Percentiles rank a stretch among this genome's conserved stretches.
phyloP scores from a whole-genome alignment of 176 grass and related monocot species.

The Musa beccarii region DNA sequence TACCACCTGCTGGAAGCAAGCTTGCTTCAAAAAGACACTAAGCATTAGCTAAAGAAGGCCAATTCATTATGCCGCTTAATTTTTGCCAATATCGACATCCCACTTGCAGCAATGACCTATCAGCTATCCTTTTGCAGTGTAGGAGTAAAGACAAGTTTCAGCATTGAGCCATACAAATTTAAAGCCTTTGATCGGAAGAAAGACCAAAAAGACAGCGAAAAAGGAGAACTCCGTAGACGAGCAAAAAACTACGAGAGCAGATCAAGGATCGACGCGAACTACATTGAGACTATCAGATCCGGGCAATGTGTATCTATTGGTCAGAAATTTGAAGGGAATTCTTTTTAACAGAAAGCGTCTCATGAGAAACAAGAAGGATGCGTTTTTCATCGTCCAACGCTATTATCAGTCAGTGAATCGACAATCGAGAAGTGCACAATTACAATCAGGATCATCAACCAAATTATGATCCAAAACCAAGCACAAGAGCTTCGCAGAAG shows the following conservation, averaged over 20 bases:
- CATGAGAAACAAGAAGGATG: background rate
- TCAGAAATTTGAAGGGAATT: background rate
- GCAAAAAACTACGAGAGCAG: too few relatives aligned
- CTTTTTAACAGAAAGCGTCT: background rate
- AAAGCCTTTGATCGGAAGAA: background rate
- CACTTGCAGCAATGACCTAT: background rate
- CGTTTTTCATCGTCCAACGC: background rate
- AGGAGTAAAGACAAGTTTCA: background rate
- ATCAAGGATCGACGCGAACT: too few relatives aligned
- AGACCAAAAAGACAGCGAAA: background rate
- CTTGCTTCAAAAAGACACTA: background rate
- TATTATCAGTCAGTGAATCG: background rate
- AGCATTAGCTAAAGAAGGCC: background rate
- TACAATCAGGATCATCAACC: background rate
- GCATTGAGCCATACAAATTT: background rate
- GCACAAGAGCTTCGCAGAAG: background rate
- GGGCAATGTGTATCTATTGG: background rate
- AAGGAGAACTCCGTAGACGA: background rate
- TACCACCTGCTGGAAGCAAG: background rate
- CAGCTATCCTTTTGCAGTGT: background rate
- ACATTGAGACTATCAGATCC: background rate
- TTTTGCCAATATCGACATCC: background rate
- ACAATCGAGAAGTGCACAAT: background rate
- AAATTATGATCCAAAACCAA: background rate
- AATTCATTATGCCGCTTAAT: background rate